phyloP scores from a whole-genome alignment of 2,329 filamentous ascomycete species.

The Sphaerulina vaccinii region DNA sequence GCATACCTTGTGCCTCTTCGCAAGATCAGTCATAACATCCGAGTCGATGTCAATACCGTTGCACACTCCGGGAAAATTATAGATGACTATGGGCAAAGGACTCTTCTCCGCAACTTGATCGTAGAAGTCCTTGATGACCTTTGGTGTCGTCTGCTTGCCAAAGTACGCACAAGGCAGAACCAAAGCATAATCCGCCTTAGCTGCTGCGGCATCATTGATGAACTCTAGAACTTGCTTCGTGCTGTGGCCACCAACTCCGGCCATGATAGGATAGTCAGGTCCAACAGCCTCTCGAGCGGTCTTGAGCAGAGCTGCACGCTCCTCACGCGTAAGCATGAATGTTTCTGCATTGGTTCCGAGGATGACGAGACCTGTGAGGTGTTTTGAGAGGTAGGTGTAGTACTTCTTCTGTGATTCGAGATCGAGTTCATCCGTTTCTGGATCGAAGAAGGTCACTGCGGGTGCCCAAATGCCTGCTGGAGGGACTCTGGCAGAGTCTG shows the following conservation, averaged over 20 bases:
- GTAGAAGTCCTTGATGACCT: slow-evolving; percentile 45
- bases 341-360: slow-evolving; percentile 51
- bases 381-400: slow-evolving; percentile 45
- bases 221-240: slow-evolving; percentile 47
- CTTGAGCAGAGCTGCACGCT: slow-evolving; percentile 42
- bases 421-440: slow-evolving; percentile 42
- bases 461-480: slow-evolving; percentile 39
- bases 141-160: slow-evolving; percentile 43
- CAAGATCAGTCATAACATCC: slow-evolving; percentile 60
- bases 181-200: slow-evolving; percentile 46
- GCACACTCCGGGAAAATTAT: slow-evolving; percentile 69
- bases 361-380: slow-evolving; percentile 47
- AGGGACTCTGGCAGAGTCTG: slow-evolving; percentile 52
- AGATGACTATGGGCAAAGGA: slow-evolving; percentile 55
- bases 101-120: slow-evolving; percentile 55
- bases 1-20: slow-evolving; percentile 44
- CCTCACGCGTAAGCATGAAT: slow-evolving; percentile 46
- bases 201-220: slow-evolving; percentile 43
- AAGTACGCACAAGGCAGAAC: slow-evolving; percentile 48
- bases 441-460: slow-evolving; percentile 49
- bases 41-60: slow-evolving; percentile 68
- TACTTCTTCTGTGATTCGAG: slow-evolving; percentile 44
- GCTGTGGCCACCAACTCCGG: slow-evolving; percentile 45
- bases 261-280: slow-evolving; percentile 45
- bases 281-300: slow-evolving; percentile 45